Percentiles rank a stretch among this genome's conserved stretches.
phyloP scores from a whole-genome alignment of 2,329 filamentous ascomycete species.

The Bipolaris sorokiniana region DNA sequence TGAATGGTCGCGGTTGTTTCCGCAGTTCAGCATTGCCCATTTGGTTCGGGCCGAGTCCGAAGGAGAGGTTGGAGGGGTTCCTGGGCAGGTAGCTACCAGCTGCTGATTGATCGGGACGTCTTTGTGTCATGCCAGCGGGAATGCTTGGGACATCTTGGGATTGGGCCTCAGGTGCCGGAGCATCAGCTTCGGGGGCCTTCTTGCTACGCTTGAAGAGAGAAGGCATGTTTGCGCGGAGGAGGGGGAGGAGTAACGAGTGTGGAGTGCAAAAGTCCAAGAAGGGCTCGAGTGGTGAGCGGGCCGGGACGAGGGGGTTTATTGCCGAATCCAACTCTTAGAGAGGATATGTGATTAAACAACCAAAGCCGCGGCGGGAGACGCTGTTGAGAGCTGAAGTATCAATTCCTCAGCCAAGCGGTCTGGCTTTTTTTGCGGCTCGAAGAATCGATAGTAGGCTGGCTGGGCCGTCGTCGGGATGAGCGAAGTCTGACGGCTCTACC shows the following conservation, averaged over 20 bases:
- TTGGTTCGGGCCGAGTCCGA: slow-evolving; percentile 6
- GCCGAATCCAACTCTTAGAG: slow-evolving; percentile 5
- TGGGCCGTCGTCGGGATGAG: slow-evolving; percentile 10
- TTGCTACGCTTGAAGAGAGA: slow-evolving; percentile 16
- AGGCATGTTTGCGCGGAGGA: slow-evolving; percentile 7
- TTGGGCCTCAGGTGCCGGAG: slow-evolving; percentile 1
- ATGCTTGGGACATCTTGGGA: slow-evolving; percentile 13
- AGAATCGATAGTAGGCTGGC: slow-evolving; percentile 15
- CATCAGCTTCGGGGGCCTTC: slow-evolving; percentile 9
- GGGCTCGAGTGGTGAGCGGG: not conserved
- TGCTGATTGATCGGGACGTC: slow-evolving; percentile 5
- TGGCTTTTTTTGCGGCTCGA: slow-evolving; percentile 14
- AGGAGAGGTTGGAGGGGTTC: slow-evolving; percentile 14
- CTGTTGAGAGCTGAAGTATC: slow-evolving; percentile 16
- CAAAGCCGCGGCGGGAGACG: not conserved
- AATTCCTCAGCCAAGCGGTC: slow-evolving; percentile 11
- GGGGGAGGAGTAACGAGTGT: not conserved
- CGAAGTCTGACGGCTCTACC: slow-evolving; percentile 8
- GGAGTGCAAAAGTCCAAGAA: not conserved
- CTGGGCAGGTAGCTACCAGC: slow-evolving; percentile 3
- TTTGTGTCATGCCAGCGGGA: slow-evolving; percentile 13
- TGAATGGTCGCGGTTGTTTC: slow-evolving; percentile 30
- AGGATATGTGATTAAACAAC: slow-evolving; percentile 3
- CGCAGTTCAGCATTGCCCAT: slow-evolving; percentile 7
- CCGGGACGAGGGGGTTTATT: slow-evolving; percentile 16